phyloP scores from a whole-genome alignment of 192 early-diverging fungal genomes.

The Coemansia interrupta region DNA sequence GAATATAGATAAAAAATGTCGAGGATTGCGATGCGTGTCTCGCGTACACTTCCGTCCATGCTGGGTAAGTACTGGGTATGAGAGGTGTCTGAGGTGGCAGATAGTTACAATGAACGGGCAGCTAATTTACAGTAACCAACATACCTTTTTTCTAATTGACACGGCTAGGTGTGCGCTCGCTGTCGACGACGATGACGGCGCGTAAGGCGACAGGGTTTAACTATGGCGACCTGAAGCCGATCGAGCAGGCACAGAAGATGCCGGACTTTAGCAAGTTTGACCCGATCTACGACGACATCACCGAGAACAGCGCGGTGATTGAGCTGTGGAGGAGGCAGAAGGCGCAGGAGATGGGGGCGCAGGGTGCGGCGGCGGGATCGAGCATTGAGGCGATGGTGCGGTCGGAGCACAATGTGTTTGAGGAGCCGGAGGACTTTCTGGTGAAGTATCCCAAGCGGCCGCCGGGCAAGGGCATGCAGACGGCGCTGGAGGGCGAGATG shows the following conservation, averaged over 20 bases:
- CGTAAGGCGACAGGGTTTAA: not conserved
- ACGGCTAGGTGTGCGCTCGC: constrained; percentile 6
- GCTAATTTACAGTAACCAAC: not conserved
- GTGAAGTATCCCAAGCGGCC: constrained; percentile 20
- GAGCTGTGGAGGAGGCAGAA: constrained; percentile 50
- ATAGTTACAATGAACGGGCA: not conserved
- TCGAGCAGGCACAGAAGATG: constrained; percentile 9
- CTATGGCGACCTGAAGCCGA: not conserved
- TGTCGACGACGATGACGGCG: not conserved
- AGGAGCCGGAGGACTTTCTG: constrained; percentile 12
- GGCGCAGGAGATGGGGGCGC: constrained; percentile 25
- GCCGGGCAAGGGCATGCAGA: constrained; percentile 8
- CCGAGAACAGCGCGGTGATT: constrained; percentile 43
- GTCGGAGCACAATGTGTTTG: constrained; percentile 33
- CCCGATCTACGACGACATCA: constrained; percentile 43
- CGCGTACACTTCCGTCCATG: constrained; percentile 1
- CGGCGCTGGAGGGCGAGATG: constrained; percentile 28
- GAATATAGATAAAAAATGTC: constrained; percentile 3
- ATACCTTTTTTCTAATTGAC: not conserved
- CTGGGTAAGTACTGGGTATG: not conserved
- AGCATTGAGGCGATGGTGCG: constrained; percentile 19
- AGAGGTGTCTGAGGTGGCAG: not conserved
- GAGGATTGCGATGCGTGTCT: constrained; percentile 2
- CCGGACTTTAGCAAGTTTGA: constrained; percentile 36
- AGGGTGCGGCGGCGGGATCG: constrained; percentile 5